Conservation (phyloP, 805 yeast genomes). For the Candida taoyuanica region DNA sequence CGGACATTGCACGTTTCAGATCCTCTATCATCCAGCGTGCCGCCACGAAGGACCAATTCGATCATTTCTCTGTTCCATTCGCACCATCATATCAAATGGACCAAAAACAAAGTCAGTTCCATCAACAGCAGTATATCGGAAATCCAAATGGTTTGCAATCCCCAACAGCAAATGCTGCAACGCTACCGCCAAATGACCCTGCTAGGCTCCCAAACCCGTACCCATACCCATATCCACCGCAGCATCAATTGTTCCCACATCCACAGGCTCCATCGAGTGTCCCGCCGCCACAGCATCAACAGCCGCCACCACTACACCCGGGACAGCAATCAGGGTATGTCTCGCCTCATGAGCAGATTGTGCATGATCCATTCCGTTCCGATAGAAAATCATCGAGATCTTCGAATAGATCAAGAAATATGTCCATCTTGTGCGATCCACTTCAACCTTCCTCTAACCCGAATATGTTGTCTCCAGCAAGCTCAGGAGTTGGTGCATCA, state of each 20-base stretch:
- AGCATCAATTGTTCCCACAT: conserved; percentile 9
- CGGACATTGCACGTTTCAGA: conserved; percentile 24
- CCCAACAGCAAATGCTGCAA: conserved; percentile 11
- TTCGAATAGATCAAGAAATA: conserved; percentile 21
- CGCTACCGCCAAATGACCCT: not conserved
- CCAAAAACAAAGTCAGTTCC: conserved; percentile 11
- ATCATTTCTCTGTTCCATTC: conserved; percentile 22
- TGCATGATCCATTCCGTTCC: conserved; percentile 23
- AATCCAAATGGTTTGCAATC: conserved; percentile 8
- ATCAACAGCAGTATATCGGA: conserved; percentile 7
- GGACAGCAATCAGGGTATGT: conserved; percentile 1
- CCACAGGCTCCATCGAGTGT: not conserved
- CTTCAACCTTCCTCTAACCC: conserved; percentile 19
- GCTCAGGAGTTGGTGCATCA: conserved; percentile 2
- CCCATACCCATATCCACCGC: conserved; percentile 25
- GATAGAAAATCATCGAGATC: conserved; percentile 22
- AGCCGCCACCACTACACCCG: conserved; percentile 5
- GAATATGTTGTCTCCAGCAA: conserved; percentile 15
- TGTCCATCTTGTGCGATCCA: conserved; percentile 27
- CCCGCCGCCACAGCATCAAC: conserved; percentile 6
- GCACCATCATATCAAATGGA: conserved; percentile 25
- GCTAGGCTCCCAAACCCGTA: conserved; percentile 17
- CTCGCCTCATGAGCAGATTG: conserved; percentile 10
- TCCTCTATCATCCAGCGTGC: conserved; percentile 27
- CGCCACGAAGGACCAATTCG: conserved; percentile 22